phyloP scores from a whole-genome alignment of 2,329 filamentous ascomycete genomes.

The Periconia macrospinosa region DNA sequence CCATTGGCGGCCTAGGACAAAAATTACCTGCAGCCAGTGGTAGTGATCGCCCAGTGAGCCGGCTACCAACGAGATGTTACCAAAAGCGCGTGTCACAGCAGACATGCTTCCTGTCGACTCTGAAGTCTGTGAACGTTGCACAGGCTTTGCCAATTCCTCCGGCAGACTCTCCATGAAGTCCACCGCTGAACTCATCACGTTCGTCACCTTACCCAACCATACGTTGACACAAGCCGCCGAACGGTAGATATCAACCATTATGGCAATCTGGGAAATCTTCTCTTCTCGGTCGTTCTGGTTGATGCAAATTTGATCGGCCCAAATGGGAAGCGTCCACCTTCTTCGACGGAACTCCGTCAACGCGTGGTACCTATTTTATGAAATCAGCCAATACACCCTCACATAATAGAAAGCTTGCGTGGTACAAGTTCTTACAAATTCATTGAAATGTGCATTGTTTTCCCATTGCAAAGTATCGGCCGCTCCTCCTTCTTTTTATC shows the following conservation, averaged over 20 bases:
- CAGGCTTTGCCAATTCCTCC: background rate
- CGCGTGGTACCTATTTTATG: too few species aligned
- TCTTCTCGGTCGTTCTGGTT: background rate
- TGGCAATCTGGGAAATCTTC: background rate
- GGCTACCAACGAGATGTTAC: background rate
- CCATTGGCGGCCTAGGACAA: background rate
- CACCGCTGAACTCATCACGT: background rate
- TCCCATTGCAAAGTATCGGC: background rate
- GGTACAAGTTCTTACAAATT: too few species aligned
- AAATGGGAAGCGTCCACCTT: background rate
- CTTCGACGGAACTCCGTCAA: background rate
- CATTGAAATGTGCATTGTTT: background rate
- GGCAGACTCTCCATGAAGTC: background rate
- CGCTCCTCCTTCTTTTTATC: background rate
- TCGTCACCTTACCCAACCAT: background rate
- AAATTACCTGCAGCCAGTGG: background rate
- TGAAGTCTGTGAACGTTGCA: background rate
- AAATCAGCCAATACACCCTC: too few species aligned
- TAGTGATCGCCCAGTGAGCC: background rate
- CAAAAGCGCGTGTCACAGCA: background rate
- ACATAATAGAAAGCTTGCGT: too few species aligned
- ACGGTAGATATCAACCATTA: background rate
- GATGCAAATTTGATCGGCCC: slow-evolving; percentile 1
- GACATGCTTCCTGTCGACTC: background rate
- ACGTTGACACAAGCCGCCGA: background rate